These are phyloP conservation scores for Russula dissimulans DNA, from an alignment of 768 basidiomycete genomes.

Conservation along the genomic window DNA sequence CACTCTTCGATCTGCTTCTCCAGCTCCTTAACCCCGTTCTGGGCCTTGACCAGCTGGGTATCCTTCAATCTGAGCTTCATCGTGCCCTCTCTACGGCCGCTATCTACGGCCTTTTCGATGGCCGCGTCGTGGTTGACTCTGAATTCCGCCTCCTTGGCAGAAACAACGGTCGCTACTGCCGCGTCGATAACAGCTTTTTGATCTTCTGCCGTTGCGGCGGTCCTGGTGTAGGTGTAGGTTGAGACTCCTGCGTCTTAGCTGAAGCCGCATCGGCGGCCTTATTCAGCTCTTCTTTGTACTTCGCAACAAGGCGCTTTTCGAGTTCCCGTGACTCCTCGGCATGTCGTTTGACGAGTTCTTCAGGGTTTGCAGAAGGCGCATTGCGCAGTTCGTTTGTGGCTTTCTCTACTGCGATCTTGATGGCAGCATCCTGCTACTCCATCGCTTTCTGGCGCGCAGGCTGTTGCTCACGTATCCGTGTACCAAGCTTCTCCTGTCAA, in stretches of 20 bases:
- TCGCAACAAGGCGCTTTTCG: constrained; percentile 41
- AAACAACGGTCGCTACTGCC: constrained; percentile 41
- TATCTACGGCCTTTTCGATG: constrained; percentile 55
- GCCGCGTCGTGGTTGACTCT: constrained; percentile 44
- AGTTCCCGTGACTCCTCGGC: constrained; percentile 49
- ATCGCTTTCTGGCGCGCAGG: constrained; percentile 44
- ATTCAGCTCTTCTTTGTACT: constrained; percentile 48
- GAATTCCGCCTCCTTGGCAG: constrained; percentile 39
- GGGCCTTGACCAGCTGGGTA: constrained; percentile 50
- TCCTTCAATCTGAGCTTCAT: constrained; percentile 66
- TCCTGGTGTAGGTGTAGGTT: constrained; percentile 7
- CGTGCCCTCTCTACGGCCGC: constrained; percentile 53
- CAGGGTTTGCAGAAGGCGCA: constrained; percentile 22
- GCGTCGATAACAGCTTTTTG: constrained; percentile 42
- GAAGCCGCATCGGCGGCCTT: constrained; percentile 36
- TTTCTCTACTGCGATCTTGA: constrained; percentile 51
- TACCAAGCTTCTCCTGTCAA: constrained; percentile 35
- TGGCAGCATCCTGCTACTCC: constrained; percentile 39
- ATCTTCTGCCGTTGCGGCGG: constrained; percentile 18
- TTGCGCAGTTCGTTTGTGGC: constrained; percentile 36
- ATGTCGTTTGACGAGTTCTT: constrained; percentile 44
- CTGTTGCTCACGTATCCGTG: constrained; percentile 41
- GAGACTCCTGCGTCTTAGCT: constrained; percentile 24
- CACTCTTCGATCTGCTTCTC: too few relatives aligned
- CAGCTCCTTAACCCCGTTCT: constrained; percentile 56